Conservation (phyloP, 352 stramenopile species). For the Aphanomyces cochlioides region DNA sequence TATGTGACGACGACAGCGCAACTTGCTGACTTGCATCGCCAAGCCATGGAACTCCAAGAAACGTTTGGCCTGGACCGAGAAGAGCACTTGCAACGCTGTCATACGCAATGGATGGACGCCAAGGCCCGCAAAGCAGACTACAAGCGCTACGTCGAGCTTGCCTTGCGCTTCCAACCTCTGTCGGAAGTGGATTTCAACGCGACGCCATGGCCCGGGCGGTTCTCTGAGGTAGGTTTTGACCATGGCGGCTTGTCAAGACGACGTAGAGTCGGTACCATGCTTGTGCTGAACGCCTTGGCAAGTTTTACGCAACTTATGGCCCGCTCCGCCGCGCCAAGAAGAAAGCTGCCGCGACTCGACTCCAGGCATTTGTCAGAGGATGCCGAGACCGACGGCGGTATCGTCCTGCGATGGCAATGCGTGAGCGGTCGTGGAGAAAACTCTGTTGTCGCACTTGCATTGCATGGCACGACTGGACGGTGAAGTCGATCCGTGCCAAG, state of each 20-base stretch:
- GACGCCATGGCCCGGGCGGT: neutral
- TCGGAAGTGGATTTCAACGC: slow-evolving; percentile 16
- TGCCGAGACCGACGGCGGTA: neutral
- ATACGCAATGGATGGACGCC: neutral
- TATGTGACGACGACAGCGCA: neutral
- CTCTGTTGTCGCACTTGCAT: neutral
- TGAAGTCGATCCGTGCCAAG: neutral
- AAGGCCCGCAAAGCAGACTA: slow-evolving; percentile 19
- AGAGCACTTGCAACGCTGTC: neutral
- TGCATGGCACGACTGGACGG: neutral
- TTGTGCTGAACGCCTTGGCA: too few relatives aligned
- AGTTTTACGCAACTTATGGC: neutral
- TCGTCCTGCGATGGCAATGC: neutral
- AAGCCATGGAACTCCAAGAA: slow-evolving; percentile 8
- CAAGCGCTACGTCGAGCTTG: neutral
- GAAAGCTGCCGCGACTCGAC: neutral
- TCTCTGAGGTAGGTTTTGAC: neutral
- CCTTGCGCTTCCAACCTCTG: neutral
- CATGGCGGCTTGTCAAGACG: too few relatives aligned
- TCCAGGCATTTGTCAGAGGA: slow-evolving; percentile 7
- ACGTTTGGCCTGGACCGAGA: slow-evolving; percentile 7
- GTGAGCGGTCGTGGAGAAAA: neutral
- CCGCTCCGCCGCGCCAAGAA: neutral
- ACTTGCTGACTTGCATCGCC: neutral
- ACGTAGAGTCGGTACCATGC: too few relatives aligned